Evolutionary conservation across 768 basidiomycete species (phyloP), one percentile per base, ranked within the genome.

Genomic region (Pulveroboletus sp.): DNA sequence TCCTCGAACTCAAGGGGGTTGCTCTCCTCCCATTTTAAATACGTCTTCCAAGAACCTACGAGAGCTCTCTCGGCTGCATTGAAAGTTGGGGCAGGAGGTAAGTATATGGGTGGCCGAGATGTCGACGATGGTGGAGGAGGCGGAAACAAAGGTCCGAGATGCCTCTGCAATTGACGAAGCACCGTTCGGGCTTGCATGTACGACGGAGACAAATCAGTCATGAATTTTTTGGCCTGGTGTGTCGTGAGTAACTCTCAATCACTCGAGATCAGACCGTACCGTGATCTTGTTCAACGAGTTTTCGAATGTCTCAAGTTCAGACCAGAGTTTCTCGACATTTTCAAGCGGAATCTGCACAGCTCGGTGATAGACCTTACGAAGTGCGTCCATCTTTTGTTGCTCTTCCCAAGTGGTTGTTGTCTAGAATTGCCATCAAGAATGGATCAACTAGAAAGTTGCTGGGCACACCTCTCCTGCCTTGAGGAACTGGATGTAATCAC

Each of bases 161-260:
- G 77, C 54, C 86, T 81, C 47, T 83, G 80, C 17, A 99, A 74
- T 60, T 93, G 87, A 47, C 89, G 87, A 26, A 94, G 80, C 1
- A 87, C 85, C 0, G 89, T 86, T 13, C 93, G 85, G 0, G 96
- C 95, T 62, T 95, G 93, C 89, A 97, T 94, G 64, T 97, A 88
- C 2, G 86, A 81, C 6, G 93, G 89, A 2, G 89, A 89, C n/a
- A 91, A 78, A 68, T 97, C 94, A 47, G 82, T 76, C 73, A 97
- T 83, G 70, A 97, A 94, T 63, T 97, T 96, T 68, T 98, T 97
- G 13, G 95, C 93, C 85, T 86, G 55, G 2, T 19, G 4, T 6
- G 14, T 30, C 5, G 29, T 71, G 20, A 67, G 55, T 34, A 23
- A 22, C 44, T 23, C 23, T 24, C 17, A 5, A 35, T 27, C 9